Conservation (phyloP, 2,329 filamentous ascomycete genomes). For the Intubia oerlemansii region DNA sequence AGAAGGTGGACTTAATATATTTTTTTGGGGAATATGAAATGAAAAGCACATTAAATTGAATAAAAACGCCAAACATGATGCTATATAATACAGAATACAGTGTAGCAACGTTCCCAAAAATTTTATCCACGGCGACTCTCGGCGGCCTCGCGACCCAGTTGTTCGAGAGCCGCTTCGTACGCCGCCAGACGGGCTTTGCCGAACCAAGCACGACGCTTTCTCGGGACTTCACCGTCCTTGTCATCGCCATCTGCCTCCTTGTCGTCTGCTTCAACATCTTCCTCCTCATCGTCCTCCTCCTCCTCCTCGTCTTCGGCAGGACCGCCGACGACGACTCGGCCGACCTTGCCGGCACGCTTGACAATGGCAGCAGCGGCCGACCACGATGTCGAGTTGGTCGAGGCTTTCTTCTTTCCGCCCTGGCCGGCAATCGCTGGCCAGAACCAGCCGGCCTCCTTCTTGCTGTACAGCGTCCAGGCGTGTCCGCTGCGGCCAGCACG, state of each 20-base stretch:
- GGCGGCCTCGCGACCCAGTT: slow-evolving; percentile 39
- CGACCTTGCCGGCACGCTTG: slow-evolving; percentile 21
- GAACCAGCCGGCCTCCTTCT: slow-evolving; percentile 79
- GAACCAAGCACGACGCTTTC: slow-evolving; percentile 14
- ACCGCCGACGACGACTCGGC: slow-evolving; percentile 20
- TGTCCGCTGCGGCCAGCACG: slow-evolving; percentile 54
- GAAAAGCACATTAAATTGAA: too few relatives aligned
- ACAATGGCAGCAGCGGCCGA: slow-evolving; percentile 12
- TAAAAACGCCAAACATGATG: too few relatives aligned
- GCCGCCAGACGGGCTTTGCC: slow-evolving; percentile 21
- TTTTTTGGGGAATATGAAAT: too few relatives aligned
- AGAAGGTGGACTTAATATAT: too few relatives aligned
- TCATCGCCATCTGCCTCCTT: too few relatives aligned
- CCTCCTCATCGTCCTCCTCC: slow-evolving; percentile 12
- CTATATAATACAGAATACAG: too few relatives aligned
- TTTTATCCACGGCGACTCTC: too few relatives aligned
- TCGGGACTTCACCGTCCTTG: too few relatives aligned
- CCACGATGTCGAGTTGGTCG: background rate
- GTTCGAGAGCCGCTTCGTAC: slow-evolving; percentile 36
- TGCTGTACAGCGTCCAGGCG: slow-evolving; percentile 72
- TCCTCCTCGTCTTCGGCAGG: background rate
- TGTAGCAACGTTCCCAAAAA: too few relatives aligned
- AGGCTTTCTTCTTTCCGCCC: slow-evolving; percentile 19
- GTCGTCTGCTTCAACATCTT: slow-evolving; percentile 5
- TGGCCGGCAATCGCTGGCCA: slow-evolving; percentile 56